phyloP scores from a whole-genome alignment of 2,329 filamentous ascomycete genomes.

The Neurospora crassa region DNA sequence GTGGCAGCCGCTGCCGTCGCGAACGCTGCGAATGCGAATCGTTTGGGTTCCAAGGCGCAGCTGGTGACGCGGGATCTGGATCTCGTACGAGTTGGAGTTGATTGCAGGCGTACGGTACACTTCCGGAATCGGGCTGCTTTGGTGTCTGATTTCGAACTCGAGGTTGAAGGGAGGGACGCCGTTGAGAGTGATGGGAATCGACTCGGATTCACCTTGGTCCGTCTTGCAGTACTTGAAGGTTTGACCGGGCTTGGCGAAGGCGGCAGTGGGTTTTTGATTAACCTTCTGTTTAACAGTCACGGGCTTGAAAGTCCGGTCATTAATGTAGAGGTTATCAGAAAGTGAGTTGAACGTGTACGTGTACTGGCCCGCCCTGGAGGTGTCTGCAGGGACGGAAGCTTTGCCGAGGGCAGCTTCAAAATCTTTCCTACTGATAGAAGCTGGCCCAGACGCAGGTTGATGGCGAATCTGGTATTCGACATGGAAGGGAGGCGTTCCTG shows the following conservation, averaged over 20 bases:
- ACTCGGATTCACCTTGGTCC: conserved; percentile 71
- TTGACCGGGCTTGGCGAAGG: conserved; percentile 77
- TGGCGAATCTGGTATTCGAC: conserved; percentile 74
- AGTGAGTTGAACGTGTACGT: conserved; percentile 79
- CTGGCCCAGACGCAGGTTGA: conserved; percentile 56
- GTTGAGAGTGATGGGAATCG: conserved; percentile 76
- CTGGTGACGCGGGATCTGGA: conserved; percentile 75
- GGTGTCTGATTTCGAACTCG: conserved; percentile 89
- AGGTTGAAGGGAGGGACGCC: conserved; percentile 82
- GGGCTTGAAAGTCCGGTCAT: conserved; percentile 56
- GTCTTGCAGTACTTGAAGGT: conserved; percentile 93
- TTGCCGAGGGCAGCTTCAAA: conserved; percentile 69
- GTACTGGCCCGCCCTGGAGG: conserved; percentile 70
- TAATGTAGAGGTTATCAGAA: conserved; percentile 77
- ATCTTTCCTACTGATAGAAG: conserved; percentile 56
- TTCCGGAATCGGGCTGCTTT: conserved; percentile 70
- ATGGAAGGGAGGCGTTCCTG: conserved; percentile 70
- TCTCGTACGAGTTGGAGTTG: conserved; percentile 60
- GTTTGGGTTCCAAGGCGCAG: conserved; percentile 84
- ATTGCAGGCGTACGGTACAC: conserved; percentile 76
- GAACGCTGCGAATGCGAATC: conserved; percentile 80
- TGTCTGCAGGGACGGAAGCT: conserved; percentile 78
- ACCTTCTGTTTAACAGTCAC: conserved; percentile 73
- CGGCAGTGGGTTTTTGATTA: conserved; percentile 71
- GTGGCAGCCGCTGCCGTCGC: conserved; percentile 79